Conservation (phyloP, 2,329 filamentous ascomycete genomes). For the Colletotrichum nymphaeae region DNA sequence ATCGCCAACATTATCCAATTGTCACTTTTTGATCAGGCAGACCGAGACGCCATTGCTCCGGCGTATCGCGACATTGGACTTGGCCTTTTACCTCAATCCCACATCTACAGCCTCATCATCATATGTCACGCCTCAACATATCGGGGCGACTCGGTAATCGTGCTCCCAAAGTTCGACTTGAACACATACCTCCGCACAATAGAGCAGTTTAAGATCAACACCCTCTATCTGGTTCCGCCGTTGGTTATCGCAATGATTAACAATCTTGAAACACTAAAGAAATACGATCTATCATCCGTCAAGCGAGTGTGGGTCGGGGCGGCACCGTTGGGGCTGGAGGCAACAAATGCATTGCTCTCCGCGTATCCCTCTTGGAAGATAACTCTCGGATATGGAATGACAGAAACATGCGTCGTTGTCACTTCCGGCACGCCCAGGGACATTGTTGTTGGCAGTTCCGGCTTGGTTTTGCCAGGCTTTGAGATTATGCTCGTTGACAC, state of each 20-base stretch:
- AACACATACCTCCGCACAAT: neutral
- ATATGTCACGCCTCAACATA: neutral
- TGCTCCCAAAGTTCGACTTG: neutral
- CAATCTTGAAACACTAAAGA: neutral
- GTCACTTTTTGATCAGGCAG: constrained; percentile 49
- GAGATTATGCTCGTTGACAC: neutral
- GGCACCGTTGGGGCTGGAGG: neutral
- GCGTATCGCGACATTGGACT: too few relatives aligned
- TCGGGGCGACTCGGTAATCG: neutral
- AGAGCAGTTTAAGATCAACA: neutral
- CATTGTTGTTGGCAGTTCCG: neutral
- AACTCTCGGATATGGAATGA: neutral
- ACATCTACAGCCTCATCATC: neutral
- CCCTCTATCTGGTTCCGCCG: neutral
- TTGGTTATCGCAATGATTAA: neutral
- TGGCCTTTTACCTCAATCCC: neutral
- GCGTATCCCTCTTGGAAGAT: neutral
- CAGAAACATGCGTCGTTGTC: neutral
- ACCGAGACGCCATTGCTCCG: constrained; percentile 36
- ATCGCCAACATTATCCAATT: constrained; percentile 79
- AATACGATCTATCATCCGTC: neutral
- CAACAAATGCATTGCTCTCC: neutral
- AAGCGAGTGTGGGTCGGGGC: neutral
- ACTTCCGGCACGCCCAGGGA: neutral
- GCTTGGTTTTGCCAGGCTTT: neutral